Evolutionary conservation across 1,139 yeast species (phyloP).

Genomic region (Saccharomyces hybrid): DNA sequence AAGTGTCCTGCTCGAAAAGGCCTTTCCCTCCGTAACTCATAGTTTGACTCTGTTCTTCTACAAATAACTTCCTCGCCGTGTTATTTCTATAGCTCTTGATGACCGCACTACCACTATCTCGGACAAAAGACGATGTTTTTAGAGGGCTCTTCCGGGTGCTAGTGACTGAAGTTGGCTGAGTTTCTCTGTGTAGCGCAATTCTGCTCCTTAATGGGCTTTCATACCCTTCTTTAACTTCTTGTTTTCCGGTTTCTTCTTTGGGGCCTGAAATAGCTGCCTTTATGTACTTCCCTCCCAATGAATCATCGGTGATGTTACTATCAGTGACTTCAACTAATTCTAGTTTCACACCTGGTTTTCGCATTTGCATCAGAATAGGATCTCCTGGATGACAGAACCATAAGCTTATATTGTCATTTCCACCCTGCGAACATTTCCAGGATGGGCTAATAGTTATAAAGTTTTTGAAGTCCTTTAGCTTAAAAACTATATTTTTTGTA

Average conservation of each 20-base stretch:
- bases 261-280: background rate
- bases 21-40: background rate
- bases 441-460: slow-evolving; percentile 38
- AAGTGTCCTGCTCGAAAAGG: background rate
- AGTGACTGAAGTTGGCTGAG: background rate
- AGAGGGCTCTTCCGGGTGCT: background rate
- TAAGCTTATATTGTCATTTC: slow-evolving; percentile 35
- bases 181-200: background rate
- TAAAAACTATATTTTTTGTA: slow-evolving; percentile 33
- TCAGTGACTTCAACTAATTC: slow-evolving; percentile 45
- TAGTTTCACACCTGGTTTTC: slow-evolving; percentile 18
- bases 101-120: background rate
- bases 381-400: slow-evolving; percentile 48
- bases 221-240: background rate
- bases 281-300: background rate
- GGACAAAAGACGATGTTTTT: background rate
- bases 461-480: slow-evolving; percentile 47
- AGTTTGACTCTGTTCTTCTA: slow-evolving; percentile 4
- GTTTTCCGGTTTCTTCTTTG: background rate
- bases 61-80: slow-evolving; percentile 5
- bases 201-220: background rate
- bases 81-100: background rate
- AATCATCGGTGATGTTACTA: slow-evolving; percentile 13
- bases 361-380: slow-evolving; percentile 43
- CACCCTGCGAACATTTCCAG: slow-evolving; percentile 20